Conservation (phyloP, 495 filamentous ascomycete species). For the Annulohypoxylon nitens region DNA sequence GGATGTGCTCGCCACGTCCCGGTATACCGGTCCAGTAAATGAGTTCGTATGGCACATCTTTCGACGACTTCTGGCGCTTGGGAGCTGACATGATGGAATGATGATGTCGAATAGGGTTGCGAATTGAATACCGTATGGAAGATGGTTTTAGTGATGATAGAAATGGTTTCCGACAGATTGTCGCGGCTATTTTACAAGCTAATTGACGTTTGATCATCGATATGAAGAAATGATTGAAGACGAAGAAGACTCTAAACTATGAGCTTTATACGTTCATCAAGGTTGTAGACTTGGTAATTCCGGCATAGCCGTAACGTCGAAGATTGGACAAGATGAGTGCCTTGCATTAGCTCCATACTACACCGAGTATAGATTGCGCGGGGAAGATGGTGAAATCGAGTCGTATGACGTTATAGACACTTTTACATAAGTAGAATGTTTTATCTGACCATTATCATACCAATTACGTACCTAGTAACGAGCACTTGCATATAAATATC, state of each 20-base stretch:
- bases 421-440: not conserved
- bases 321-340: constrained; percentile 26
- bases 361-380: constrained; percentile 12
- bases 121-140: constrained; percentile 1
- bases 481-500: not conserved
- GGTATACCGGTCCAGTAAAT: constrained; percentile 75
- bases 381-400: constrained; percentile 17
- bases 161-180: constrained; percentile 1
- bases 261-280: not conserved
- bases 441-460: not conserved
- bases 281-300: not conserved
- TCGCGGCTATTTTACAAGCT: not conserved
- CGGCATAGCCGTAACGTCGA: constrained; percentile 33
- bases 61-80: constrained; percentile 57
- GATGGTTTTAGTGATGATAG: not conserved
- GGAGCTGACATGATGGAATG: constrained; percentile 46
- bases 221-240: not conserved
- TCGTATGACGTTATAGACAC: constrained; percentile 35
- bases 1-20: constrained; percentile 74
- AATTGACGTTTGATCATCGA: constrained; percentile 26
- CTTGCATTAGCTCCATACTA: constrained; percentile 7
- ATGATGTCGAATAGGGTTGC: constrained; percentile 31
- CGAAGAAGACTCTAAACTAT: not conserved
- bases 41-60: constrained; percentile 66
- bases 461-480: not conserved